Evolutionary conservation across 2,329 filamentous ascomycete species (phyloP).

Genomic region (Penicillium sp.): DNA sequence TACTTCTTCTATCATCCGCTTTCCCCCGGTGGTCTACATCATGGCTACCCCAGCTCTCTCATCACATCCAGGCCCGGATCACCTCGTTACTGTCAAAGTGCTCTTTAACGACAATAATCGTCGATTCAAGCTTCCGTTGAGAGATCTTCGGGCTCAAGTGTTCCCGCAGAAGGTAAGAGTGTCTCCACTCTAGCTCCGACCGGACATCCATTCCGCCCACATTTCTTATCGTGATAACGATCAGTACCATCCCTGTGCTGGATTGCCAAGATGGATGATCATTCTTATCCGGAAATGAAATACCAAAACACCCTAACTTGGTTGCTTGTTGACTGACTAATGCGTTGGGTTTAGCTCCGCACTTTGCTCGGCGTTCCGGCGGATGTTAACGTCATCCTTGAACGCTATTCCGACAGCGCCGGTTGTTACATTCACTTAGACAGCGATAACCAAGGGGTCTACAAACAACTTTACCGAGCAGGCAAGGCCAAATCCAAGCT

Average conservation of each 20-base stretch:
- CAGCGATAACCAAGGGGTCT: slow-evolving; percentile 74
- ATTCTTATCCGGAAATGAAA: background rate
- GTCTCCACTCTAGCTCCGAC: slow-evolving; percentile 47
- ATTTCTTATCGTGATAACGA: slow-evolving; percentile 19
- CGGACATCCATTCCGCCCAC: slow-evolving; percentile 22
- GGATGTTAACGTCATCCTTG: slow-evolving; percentile 67
- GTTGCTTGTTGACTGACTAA: slow-evolving; percentile 14
- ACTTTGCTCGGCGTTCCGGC: slow-evolving; percentile 64
- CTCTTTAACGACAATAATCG: slow-evolving; percentile 72
- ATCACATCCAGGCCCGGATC: slow-evolving; percentile 60
- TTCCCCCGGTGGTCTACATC: slow-evolving; percentile 10
- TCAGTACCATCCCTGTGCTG: slow-evolving; percentile 6
- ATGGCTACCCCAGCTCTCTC: slow-evolving; percentile 42
- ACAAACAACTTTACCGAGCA: slow-evolving; percentile 95
- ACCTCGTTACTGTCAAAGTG: slow-evolving; percentile 82
- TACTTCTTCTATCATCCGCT: slow-evolving; percentile 2
- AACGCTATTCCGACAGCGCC: slow-evolving; percentile 94
- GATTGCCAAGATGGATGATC: slow-evolving; percentile 1
- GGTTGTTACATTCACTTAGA: slow-evolving; percentile 78
- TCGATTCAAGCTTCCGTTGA: slow-evolving; percentile 85
- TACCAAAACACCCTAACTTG: background rate
- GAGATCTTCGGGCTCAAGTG: slow-evolving; percentile 72
- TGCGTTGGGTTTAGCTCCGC: slow-evolving; percentile 61
- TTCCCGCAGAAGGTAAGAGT: slow-evolving; percentile 77
- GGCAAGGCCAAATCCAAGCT: slow-evolving; percentile 98